Evolutionary conservation across 345 rosid species (phyloP).

Genomic region (Psidium guajava): DNA sequence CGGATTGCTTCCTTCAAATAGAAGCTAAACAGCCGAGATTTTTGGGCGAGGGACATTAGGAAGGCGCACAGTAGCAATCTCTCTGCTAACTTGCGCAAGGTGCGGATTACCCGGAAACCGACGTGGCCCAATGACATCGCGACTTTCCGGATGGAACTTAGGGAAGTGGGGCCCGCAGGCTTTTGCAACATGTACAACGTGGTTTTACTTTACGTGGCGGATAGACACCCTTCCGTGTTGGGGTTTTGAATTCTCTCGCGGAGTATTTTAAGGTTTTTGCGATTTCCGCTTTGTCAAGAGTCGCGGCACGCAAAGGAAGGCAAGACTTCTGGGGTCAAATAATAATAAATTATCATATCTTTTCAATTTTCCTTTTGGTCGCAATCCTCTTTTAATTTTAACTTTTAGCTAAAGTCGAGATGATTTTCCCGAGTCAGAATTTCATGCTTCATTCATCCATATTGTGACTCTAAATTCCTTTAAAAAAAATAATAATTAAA

Average conservation of each 20-base stretch:
- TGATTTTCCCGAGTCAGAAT: too few species aligned
- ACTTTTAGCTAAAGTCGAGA: too few species aligned
- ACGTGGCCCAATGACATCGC: conserved; percentile 19
- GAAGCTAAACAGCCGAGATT: neutral
- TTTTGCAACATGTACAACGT: neutral
- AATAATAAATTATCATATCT: too few species aligned
- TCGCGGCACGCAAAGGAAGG: too few species aligned
- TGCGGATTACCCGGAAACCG: neutral
- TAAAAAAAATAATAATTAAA: too few species aligned
- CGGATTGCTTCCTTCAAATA: neutral
- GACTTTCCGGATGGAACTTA: conserved; percentile 5
- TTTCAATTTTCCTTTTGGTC: too few species aligned
- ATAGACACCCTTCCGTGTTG: neutral
- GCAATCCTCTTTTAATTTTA: too few species aligned
- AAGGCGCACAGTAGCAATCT: neutral
- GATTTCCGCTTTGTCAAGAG: neutral
- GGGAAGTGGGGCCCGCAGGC: neutral
- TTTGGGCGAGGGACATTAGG: neutral
- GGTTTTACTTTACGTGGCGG: conserved; percentile 1
- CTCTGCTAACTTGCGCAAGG: conserved; percentile 1
- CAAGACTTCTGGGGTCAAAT: too few species aligned
- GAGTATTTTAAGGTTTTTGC: neutral
- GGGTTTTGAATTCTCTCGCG: neutral
- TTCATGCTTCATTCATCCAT: too few species aligned
- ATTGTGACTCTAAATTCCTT: too few species aligned